Conservation (phyloP, 345 rosid genomes). For the Sisymbrium irio region DNA sequence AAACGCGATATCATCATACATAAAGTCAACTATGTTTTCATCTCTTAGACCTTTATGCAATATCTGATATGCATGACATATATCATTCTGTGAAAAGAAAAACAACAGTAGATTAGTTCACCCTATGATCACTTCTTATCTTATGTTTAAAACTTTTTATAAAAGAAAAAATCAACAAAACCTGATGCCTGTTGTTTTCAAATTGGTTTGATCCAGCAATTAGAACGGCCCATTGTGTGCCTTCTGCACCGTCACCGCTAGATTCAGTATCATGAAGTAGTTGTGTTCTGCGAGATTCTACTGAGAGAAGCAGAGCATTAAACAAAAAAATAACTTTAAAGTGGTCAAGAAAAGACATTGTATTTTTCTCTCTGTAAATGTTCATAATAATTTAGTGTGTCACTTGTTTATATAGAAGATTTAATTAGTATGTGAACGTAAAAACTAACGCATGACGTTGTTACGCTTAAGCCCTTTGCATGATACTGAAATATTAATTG, state of each 20-base stretch:
- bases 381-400: neutral
- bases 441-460: too few relatives aligned
- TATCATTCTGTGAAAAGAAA: constrained; percentile 51
- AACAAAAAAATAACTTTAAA: constrained; percentile 17
- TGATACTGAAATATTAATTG: too few relatives aligned
- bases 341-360: constrained; percentile 27
- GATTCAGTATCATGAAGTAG: too few relatives aligned
- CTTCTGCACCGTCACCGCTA: constrained; percentile 16
- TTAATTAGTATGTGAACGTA: too few relatives aligned
- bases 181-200: constrained; percentile 74
- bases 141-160: neutral
- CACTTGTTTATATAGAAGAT: constrained; percentile 9
- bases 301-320: constrained; percentile 19
- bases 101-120: neutral
- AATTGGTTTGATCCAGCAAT: constrained; percentile 60
- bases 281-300: too few relatives aligned
- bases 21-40: constrained; percentile 70
- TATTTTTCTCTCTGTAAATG: neutral
- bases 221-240: constrained; percentile 66
- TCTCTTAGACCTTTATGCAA: constrained; percentile 53
- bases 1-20: constrained; percentile 58
- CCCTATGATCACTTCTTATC: neutral
- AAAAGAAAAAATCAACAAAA: constrained; percentile 16
- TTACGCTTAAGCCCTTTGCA: too few relatives aligned
- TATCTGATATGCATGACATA: constrained; percentile 72